Conservation (phyloP, 2,329 filamentous ascomycete species). For the Neoascochyta sp. region DNA sequence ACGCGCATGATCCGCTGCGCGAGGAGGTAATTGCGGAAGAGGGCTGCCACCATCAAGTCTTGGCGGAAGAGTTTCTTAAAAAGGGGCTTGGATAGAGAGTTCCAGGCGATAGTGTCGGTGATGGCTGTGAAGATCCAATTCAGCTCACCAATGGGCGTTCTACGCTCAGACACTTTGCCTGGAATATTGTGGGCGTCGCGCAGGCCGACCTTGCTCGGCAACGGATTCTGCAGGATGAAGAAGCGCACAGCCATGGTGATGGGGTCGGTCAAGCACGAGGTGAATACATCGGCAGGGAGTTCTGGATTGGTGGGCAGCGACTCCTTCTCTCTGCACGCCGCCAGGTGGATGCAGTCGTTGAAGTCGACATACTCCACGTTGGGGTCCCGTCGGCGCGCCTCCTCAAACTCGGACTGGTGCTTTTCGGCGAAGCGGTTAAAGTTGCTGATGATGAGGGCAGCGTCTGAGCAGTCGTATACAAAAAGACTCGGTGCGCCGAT, state of each 20-base stretch:
- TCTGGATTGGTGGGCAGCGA: slow-evolving; percentile 92
- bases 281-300: slow-evolving; percentile 91
- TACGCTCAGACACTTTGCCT: slow-evolving; percentile 83
- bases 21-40: slow-evolving; percentile 93
- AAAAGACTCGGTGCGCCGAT: slow-evolving; percentile 92
- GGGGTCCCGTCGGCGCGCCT: slow-evolving; percentile 71
- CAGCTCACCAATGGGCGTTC: slow-evolving; percentile 89
- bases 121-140: slow-evolving; percentile 99
- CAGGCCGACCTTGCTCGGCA: slow-evolving; percentile 64
- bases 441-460: slow-evolving; percentile 90
- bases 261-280: slow-evolving; percentile 89
- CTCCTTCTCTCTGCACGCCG: slow-evolving; percentile 85
- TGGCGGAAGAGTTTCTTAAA: slow-evolving; percentile 98
- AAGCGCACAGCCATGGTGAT: slow-evolving; percentile 97
- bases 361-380: slow-evolving; percentile 62
- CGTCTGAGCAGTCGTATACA: slow-evolving; percentile 96
- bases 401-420: slow-evolving; percentile 83
- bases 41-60: slow-evolving; percentile 96
- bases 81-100: slow-evolving; percentile 79
- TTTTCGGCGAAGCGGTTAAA: slow-evolving; percentile 94
- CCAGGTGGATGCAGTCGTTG: slow-evolving; percentile 85
- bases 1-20: slow-evolving; percentile 94
- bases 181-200: slow-evolving; percentile 86
- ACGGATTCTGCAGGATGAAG: slow-evolving; percentile 89
- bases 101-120: slow-evolving; percentile 98